Base-by-base conservation (phyloP, 768 basidiomycete genomes). In the Trametes sanguinea region DNA sequence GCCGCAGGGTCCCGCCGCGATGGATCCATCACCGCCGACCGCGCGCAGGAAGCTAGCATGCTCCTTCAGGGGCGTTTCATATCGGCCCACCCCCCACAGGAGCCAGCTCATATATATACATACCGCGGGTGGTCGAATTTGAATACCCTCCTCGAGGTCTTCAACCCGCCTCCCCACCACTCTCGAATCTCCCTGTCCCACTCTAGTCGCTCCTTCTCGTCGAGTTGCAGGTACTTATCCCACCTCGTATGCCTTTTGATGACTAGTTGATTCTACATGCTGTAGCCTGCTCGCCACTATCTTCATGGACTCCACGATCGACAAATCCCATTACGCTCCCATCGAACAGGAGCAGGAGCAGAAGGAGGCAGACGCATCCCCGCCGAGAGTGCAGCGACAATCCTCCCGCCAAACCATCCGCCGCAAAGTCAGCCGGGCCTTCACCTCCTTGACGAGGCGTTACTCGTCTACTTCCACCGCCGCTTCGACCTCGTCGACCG, bases 391-490 rank as follows among this genome's bases (percentile, higher is more conserved):
- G 14, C 30, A 13, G 44, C 45, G 27, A 4, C 33, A 47, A 39
- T 8, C 16, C n/a, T 33, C 56, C 7, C 47, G 32, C 48, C 54
- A 43, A 32, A 17, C 32, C 32, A 42, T 62, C n/a, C 54, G 52
- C 39, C 54, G 50, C 22, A 56, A 39, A 45, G 42, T 62, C 22
- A 51, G 48, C 50, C 61, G 48, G 27, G 54, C 40, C 2, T 57
- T 62, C 48, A 32, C 45, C 45, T 50, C 30, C 45, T 14, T 50
- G 32, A 37, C 51, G 17, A 32, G 51, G 10, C 42, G 51, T 17
- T 13, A 14, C 35, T 48, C 55, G 17, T 29, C 48, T 16, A 14
- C 10, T 29, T 6, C 35, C 35, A 14, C 10, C 48, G 22, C 22
- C 22, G 22, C 22, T 22, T 22, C 22, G 22, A 22, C 22, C 22